Conservation (phyloP, 176 grass and related monocot genomes). For the Olyra latifolia region DNA sequence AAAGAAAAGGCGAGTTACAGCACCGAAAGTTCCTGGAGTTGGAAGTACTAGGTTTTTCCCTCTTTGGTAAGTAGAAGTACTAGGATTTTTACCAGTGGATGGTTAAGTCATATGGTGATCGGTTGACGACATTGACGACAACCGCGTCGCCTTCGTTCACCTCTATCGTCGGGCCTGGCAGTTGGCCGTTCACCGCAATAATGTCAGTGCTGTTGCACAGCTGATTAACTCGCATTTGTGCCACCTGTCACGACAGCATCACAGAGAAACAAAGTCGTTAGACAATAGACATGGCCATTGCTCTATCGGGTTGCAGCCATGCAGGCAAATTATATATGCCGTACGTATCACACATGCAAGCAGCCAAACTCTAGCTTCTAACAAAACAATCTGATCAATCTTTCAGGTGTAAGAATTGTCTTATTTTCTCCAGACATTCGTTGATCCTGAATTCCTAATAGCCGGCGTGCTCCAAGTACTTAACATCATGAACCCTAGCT, state of each 20-base stretch:
- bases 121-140: slow-evolving; percentile 42
- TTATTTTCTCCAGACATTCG: not conserved
- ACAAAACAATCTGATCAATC: not conserved
- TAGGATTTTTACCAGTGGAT: slow-evolving; percentile 51
- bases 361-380: not conserved
- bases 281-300: too few relatives aligned
- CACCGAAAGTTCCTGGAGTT: not conserved
- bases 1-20: not conserved
- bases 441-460: slow-evolving; percentile 4
- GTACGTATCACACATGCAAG: not conserved
- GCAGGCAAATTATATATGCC: not conserved
- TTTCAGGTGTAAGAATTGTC: not conserved
- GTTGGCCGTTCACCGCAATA: slow-evolving; percentile 54
- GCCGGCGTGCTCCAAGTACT: not conserved
- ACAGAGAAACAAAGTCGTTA: slow-evolving; percentile 12
- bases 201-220: slow-evolving; percentile 51
- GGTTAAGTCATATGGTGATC: slow-evolving; percentile 47
- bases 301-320: not conserved
- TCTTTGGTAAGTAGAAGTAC: not conserved
- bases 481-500: not conserved
- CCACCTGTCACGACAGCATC: slow-evolving; percentile 35
- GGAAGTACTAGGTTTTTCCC: not conserved
- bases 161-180: slow-evolving; percentile 53
- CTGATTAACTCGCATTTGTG: slow-evolving; percentile 39
- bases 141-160: slow-evolving; percentile 49